Evolutionary conservation across 2,329 filamentous ascomycete species (phyloP).

Genomic region (Teratosphaeria destructans): DNA sequence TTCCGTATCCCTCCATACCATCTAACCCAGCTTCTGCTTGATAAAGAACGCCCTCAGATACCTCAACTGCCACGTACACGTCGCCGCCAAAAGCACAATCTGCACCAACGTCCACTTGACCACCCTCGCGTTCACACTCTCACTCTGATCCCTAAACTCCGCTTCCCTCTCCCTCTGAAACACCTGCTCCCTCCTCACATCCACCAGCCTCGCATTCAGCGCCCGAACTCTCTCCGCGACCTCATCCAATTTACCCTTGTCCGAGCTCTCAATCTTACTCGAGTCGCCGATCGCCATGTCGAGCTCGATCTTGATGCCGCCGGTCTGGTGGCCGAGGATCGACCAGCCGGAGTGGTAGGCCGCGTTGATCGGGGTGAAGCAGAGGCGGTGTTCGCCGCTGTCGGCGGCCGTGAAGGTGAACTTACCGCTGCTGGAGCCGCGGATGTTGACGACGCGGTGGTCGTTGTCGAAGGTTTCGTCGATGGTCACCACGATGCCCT

Average conservation of each 20-base stretch:
- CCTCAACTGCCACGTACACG: conserved; percentile 94
- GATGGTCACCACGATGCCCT: conserved; percentile 78
- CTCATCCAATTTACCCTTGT: conserved; percentile 87
- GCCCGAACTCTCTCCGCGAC: conserved; percentile 82
- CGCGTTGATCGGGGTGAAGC: conserved; percentile 76
- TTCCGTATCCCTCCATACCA: too few relatives aligned
- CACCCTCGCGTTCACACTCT: conserved; percentile 82
- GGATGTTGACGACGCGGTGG: conserved; percentile 87
- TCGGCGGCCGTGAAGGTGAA: conserved; percentile 96
- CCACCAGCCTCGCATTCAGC: conserved; percentile 73
- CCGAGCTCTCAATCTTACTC: conserved; percentile 81
- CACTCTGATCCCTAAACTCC: conserved; percentile 96
- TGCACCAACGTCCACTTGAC: conserved; percentile 92
- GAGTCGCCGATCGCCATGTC: conserved; percentile 94
- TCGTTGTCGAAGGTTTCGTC: conserved; percentile 97
- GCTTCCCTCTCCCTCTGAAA: conserved; percentile 97
- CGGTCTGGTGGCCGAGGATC: conserved; percentile 51
- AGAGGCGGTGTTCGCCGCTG: conserved; percentile 89
- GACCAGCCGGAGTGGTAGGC: conserved; percentile 64
- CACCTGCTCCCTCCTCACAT: conserved; percentile 88
- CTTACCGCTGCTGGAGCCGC: conserved; percentile 62
- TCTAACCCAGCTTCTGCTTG: conserved; percentile 95
- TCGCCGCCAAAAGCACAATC: conserved; percentile 68
- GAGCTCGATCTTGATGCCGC: conserved; percentile 71
- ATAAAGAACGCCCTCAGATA: conserved; percentile 97